Base-by-base conservation (phyloP, 1,139 yeast species). In the Candida pseudoviswanathii region DNA sequence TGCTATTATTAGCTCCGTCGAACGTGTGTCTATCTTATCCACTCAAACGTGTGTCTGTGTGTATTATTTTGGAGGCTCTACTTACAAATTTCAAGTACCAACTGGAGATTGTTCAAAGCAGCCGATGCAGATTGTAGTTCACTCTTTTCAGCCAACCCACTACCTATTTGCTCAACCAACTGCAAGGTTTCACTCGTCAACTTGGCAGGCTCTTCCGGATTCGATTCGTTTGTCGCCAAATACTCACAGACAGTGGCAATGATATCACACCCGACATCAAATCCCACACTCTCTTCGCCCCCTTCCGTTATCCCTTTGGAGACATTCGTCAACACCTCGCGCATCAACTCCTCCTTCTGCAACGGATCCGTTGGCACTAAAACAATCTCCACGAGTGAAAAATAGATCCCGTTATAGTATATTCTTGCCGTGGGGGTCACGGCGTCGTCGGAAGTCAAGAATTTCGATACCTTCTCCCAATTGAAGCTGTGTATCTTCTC, bases 181-280 rank as follows among this genome's bases (percentile, higher is more conserved):
- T 36, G 45, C 21, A 43, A 43, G 27, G 45, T 43, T n/a, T 43
- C 45, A 2, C n/a, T 10, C 7, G 45, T 33, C 10, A 43, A 36
- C 30, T 29, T 3, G 11, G 45, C 45, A 3, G 70, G 66, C 9
- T 58, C 63, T 16, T 58, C 58, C 9, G 57, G 50, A 11, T 58
- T 52, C 10, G 53, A 52, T 41, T 70, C 77, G 46, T 64, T 62
- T 7, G 66, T 54, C 3, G 78, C 69, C 38, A 74, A 62, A 48
- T 64, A 85, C 63, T 92, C 97, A 58, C 89, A 80, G 5, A 85
- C 71, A 1, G 94, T 85, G 1, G 97, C 84, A 32, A 89, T 73
- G 34, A 92, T 67, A 62, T 92, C 97, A 37, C 91, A 69, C 0
- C 87, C 75, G 1, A 85, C 76, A 58, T 89, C 96, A 31, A 88